Evolutionary conservation across 108 stramenopile species (phyloP).

Genomic region (Cylindrotheca closterium): DNA sequence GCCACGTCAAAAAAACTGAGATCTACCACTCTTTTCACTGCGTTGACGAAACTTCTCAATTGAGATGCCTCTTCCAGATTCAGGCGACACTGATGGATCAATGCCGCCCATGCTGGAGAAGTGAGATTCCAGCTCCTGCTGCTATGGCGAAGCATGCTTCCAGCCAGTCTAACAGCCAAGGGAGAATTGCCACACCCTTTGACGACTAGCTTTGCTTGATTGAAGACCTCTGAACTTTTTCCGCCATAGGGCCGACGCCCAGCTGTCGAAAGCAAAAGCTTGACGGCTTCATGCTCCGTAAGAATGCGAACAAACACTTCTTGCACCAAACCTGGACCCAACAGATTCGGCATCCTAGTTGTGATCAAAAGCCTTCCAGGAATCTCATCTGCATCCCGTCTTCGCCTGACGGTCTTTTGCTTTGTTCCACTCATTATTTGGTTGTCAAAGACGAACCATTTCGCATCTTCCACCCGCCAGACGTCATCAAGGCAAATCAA

Average conservation of each 20-base stretch:
- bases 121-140: constrained; percentile 84
- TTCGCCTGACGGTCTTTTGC: constrained; percentile 14
- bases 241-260: constrained; percentile 84
- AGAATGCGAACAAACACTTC: constrained; percentile 89
- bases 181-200: constrained; percentile 90
- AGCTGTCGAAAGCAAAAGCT: constrained; percentile 77
- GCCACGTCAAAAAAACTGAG: constrained; percentile 72
- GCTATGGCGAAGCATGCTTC: constrained; percentile 80
- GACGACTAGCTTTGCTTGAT: constrained; percentile 80
- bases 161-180: constrained; percentile 74
- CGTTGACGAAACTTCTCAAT: constrained; percentile 81
- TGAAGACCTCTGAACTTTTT: constrained; percentile 77
- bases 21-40: constrained; percentile 76
- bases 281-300: constrained; percentile 86
- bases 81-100: constrained; percentile 71
- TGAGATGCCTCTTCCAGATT: constrained; percentile 85
- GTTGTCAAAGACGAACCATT: constrained; percentile 83
- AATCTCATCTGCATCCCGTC: constrained; percentile 35
- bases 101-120: constrained; percentile 73
- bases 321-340: constrained; percentile 70
- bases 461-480: constrained; percentile 86
- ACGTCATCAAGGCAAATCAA: constrained; percentile 87
- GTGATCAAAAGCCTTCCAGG: constrained; percentile 76
- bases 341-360: constrained; percentile 68
- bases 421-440: constrained; percentile 24